A percentile compares a stretch with the other conserved stretches of the same genome.
phyloP scores from a whole-genome alignment of 768 basidiomycete genomes.

The Tylopilus subfusipes region DNA sequence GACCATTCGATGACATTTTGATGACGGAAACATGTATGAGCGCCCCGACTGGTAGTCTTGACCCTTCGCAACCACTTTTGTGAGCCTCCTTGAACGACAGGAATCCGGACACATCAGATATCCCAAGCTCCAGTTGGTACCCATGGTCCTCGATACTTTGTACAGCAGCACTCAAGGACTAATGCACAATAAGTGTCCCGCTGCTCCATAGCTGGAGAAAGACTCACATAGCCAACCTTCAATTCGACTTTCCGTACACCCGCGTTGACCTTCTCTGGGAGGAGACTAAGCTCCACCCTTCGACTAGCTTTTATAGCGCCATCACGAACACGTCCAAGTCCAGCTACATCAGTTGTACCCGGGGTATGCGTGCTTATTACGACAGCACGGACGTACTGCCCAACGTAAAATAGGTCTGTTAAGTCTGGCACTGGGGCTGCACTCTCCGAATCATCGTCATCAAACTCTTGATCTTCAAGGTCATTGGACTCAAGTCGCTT shows the following conservation, averaged over 20 bases:
- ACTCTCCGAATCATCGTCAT: slow-evolving; percentile 41
- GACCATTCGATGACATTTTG: slow-evolving; percentile 70
- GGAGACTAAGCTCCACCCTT: slow-evolving; percentile 79
- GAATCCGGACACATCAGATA: slow-evolving; percentile 79
- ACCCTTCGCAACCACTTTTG: slow-evolving; percentile 31
- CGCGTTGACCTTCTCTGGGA: slow-evolving; percentile 80
- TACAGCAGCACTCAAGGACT: slow-evolving; percentile 76
- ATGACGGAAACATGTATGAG: slow-evolving; percentile 64
- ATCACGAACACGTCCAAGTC: slow-evolving; percentile 61
- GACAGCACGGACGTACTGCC: slow-evolving; percentile 80
- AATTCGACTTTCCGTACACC: slow-evolving; percentile 79
- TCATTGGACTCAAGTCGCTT: slow-evolving; percentile 58
- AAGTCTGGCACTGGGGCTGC: slow-evolving; percentile 59
- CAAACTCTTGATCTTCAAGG: slow-evolving; percentile 42
- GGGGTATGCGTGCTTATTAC: slow-evolving; percentile 68
- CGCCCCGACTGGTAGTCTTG: slow-evolving; percentile 57
- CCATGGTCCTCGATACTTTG: slow-evolving; percentile 93
- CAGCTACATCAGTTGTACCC: slow-evolving; percentile 57
- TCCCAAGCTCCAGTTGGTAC: slow-evolving; percentile 82
- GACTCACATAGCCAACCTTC: slow-evolving; percentile 68
- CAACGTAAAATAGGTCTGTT: slow-evolving; percentile 69
- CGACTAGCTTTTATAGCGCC: slow-evolving; percentile 65
- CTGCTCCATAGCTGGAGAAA: not conserved
- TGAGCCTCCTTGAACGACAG: slow-evolving; percentile 71
- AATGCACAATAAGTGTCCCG: slow-evolving; percentile 1